Evolutionary conservation across 257 asterid genomes (phyloP).

Genomic region (Gentiana dahurica): DNA sequence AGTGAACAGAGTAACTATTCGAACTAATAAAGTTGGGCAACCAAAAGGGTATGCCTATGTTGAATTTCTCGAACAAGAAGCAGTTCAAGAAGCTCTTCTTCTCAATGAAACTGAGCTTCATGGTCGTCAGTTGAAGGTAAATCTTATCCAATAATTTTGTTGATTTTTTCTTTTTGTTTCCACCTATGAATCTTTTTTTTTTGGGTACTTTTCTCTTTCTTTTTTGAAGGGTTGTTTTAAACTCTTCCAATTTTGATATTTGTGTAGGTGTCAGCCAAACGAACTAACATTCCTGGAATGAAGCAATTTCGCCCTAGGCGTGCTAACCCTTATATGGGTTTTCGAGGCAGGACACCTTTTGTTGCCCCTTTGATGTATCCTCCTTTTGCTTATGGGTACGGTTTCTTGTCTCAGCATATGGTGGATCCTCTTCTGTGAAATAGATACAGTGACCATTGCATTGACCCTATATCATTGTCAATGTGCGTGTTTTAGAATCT

Average conservation of each 20-base stretch:
- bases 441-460: too few species aligned
- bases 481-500: too few species aligned
- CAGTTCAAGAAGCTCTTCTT: constrained; percentile 63
- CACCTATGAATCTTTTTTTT: too few species aligned
- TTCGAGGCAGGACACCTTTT: constrained; percentile 38
- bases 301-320: constrained; percentile 57
- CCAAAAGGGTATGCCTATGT: constrained; percentile 82
- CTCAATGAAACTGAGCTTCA: constrained; percentile 77
- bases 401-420: too few species aligned
- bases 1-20: constrained; percentile 70
- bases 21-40: constrained; percentile 67
- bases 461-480: too few species aligned
- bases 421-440: too few species aligned
- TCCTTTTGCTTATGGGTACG: constrained; percentile 49
- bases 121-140: constrained; percentile 58
- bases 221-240: not conserved
- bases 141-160: too few species aligned
- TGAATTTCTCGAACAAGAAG: constrained; percentile 71
- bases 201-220: too few species aligned
- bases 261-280: constrained; percentile 58
- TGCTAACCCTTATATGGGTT: constrained; percentile 40
- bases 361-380: constrained; percentile 39
- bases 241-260: not conserved
- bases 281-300: constrained; percentile 80
- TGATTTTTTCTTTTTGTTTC: too few species aligned